phyloP scores from a whole-genome alignment of 2,329 filamentous ascomycete genomes.

The Cylindrodendrum hubeiense region DNA sequence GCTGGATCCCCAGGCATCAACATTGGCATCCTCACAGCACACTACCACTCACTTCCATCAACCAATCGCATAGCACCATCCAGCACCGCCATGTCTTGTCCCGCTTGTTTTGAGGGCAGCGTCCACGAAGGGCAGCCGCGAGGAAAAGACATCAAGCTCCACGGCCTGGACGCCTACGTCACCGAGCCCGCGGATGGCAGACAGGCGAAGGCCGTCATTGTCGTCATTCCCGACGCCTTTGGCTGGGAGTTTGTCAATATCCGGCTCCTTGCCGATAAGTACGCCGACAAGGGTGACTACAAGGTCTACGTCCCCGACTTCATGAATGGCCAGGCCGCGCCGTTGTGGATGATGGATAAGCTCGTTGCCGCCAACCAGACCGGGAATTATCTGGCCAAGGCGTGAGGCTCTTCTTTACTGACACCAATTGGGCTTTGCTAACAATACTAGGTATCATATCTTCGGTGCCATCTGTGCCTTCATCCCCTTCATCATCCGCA shows the following conservation, averaged over 20 bases:
- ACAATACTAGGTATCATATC: constrained; percentile 39
- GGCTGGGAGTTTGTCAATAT: constrained; percentile 67
- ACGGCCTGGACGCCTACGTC: constrained; percentile 64
- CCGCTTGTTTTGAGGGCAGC: constrained; percentile 61
- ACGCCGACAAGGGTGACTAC: constrained; percentile 63
- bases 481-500: constrained; percentile 50
- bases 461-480: constrained; percentile 40
- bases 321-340: constrained; percentile 55
- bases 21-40: neutral
- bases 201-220: constrained; percentile 59
- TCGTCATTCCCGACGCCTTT: constrained; percentile 68
- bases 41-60: too few relatives aligned
- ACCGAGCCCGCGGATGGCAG: constrained; percentile 49
- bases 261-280: constrained; percentile 64
- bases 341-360: constrained; percentile 46
- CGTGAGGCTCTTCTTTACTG: constrained; percentile 37
- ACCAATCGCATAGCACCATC: neutral
- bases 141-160: constrained; percentile 58
- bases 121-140: constrained; percentile 58
- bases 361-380: constrained; percentile 42
- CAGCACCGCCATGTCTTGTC: constrained; percentile 49
- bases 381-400: constrained; percentile 43
- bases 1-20: neutral
- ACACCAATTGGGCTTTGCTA: neutral
- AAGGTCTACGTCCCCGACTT: constrained; percentile 69